Evolutionary conservation across 2,329 filamentous ascomycete species (phyloP).

Genomic region (Rutstroemia sp.): DNA sequence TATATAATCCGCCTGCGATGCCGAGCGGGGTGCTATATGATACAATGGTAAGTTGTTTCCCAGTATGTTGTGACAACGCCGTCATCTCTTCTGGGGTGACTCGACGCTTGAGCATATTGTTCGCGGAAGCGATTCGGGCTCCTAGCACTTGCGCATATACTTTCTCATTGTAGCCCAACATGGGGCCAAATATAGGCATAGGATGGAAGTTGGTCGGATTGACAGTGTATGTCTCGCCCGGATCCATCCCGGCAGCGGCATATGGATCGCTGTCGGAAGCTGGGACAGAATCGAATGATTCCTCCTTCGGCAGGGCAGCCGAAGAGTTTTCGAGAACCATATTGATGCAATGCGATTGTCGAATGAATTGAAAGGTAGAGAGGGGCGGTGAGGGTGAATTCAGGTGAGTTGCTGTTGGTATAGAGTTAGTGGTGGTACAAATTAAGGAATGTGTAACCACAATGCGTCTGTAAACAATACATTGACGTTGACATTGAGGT

Average conservation of each 20-base stretch:
- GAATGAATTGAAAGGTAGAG: neutral
- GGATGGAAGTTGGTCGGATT: slow-evolving; percentile 18
- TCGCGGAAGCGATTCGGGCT: neutral
- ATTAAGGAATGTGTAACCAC: neutral
- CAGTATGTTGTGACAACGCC: slow-evolving; percentile 22
- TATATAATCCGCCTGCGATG: slow-evolving; percentile 20
- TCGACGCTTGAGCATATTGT: slow-evolving; percentile 15
- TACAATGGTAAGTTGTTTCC: slow-evolving; percentile 21
- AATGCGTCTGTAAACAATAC: neutral
- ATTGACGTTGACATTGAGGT: neutral
- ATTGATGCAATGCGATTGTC: neutral
- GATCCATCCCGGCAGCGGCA: neutral
- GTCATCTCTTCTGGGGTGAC: slow-evolving; percentile 24
- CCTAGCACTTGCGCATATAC: neutral
- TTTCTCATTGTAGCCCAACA: slow-evolving; percentile 18
- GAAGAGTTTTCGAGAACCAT: slow-evolving; percentile 26
- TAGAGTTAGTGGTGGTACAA: neutral
- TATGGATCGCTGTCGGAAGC: slow-evolving; percentile 25
- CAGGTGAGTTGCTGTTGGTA: neutral
- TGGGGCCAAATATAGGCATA: slow-evolving; percentile 19
- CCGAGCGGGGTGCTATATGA: slow-evolving; percentile 24
- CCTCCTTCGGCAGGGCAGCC: slow-evolving; percentile 7
- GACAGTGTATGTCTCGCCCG: neutral
- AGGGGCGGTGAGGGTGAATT: slow-evolving; percentile 10
- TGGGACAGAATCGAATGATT: slow-evolving; percentile 19